Evolutionary conservation across 2,329 filamentous ascomycete genomes (phyloP), one percentile per base, ranked within the genome.

Genomic region (Claviceps arundinis): DNA sequence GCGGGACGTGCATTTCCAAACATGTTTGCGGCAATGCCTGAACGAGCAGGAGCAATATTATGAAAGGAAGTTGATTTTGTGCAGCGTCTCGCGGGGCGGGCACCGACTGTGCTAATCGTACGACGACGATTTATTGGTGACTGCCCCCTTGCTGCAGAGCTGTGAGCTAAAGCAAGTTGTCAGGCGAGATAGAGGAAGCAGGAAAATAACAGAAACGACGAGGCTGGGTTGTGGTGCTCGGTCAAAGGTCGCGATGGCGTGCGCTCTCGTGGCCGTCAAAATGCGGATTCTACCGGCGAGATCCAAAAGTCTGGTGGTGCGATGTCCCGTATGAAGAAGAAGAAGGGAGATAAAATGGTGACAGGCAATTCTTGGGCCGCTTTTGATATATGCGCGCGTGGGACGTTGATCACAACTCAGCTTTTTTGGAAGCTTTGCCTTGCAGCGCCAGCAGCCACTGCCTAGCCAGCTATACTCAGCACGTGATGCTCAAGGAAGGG

Each of bases 1-100:
- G 71, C 66, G 64, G 66, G 66, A 58, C 66, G 69, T 52, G 73
- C 65, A 60, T 68, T 76, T 56, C 67, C 71, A 65, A 83, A 83
- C 84, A 88, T 83, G 58, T 65, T 64, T 64, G 65, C 65, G 58
- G 64, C 62, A 60, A 68, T 60, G 58, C 55, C 59, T 59, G 42
- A 45, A 56, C 50, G 58, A 53, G 56, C 56, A 51, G 56, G 57
- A 56, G 51, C 55, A 57, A 60, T 56, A 59, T 65, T 57, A 63
- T 61, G 52, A 59, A 61, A 40, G 13, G 19, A 44, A 40, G 30
- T 34, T 34, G 9, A 34, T 34, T 19, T 16, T 17, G 37, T 45
- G 38, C 47, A 51, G 38, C 34, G 49, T 8, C 30, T 41, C 16
- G 22, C n/a, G 41, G 34, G 4, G 16, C 16, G 19, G 13, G 19